These are phyloP conservation scores for Alternaria sp. DNA, from an alignment of 2,329 filamentous ascomycete species.

Conservation along the genomic window DNA sequence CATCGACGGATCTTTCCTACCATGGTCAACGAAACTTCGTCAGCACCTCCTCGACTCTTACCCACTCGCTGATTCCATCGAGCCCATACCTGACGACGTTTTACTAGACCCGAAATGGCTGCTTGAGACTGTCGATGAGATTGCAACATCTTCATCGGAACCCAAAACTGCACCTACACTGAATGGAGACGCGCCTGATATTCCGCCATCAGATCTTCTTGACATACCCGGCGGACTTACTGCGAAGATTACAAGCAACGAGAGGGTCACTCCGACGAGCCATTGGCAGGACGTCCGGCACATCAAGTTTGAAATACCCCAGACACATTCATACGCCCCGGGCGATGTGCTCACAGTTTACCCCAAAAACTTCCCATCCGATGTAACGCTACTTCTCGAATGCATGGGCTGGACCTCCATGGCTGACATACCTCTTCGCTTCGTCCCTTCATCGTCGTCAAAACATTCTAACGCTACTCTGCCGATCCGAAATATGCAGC, in stretches of 20 bases:
- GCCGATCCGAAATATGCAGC: conserved; percentile 53
- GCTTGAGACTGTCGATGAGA: conserved; percentile 54
- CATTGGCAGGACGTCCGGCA: conserved; percentile 97
- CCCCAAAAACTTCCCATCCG: conserved; percentile 83
- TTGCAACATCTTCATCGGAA: conserved; percentile 6
- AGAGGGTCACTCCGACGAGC: conserved; percentile 73
- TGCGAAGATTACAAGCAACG: conserved; percentile 71
- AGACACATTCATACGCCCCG: conserved; percentile 64
- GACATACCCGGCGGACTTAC: conserved; percentile 65
- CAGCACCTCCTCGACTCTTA: conserved; percentile 71
- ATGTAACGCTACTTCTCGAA: conserved; percentile 79
- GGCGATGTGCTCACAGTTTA: conserved; percentile 84
- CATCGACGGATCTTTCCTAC: conserved; percentile 80
- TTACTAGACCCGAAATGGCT: conserved; percentile 79
- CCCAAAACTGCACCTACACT: background rate
- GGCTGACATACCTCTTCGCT: conserved; percentile 73
- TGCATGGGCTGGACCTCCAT: conserved; percentile 80
- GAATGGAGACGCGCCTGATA: conserved; percentile 21
- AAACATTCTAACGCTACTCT: conserved; percentile 50
- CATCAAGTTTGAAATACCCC: conserved; percentile 66
- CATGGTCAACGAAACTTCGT: conserved; percentile 76
- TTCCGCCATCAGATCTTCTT: conserved; percentile 58
- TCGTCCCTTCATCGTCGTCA: conserved; percentile 53
- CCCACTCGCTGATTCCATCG: conserved; percentile 71
- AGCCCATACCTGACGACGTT: conserved; percentile 76